Evolutionary conservation across 2,329 filamentous ascomycete species (phyloP).

Genomic region (Cryphonectria radicalis): DNA sequence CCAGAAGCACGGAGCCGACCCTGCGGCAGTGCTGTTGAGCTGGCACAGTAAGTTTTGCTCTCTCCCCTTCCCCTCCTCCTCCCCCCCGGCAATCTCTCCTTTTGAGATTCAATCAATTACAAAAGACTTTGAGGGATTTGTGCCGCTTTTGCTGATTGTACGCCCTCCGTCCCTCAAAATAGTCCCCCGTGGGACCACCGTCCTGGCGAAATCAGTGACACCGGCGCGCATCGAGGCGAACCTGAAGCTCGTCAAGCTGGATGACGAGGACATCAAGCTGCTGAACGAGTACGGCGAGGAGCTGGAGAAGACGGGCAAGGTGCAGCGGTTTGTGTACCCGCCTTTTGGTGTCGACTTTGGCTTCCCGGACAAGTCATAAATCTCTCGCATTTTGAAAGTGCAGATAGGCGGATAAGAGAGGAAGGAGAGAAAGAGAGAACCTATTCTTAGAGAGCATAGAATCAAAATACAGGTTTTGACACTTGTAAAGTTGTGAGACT

Average conservation of each 20-base stretch:
- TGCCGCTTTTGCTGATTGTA: neutral
- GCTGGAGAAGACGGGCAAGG: conserved; percentile 53
- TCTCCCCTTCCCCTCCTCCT: too few relatives aligned
- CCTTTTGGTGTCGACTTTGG: conserved; percentile 71
- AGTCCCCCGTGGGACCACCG: conserved; percentile 72
- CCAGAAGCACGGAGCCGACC: conserved; percentile 63
- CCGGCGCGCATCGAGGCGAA: conserved; percentile 72
- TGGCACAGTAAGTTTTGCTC: conserved; percentile 64
- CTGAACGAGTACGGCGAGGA: conserved; percentile 59
- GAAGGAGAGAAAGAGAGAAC: neutral
- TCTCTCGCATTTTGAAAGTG: neutral
- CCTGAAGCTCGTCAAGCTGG: conserved; percentile 67
- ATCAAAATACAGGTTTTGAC: neutral
- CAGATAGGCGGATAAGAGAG: neutral
- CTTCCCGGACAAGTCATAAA: conserved; percentile 67
- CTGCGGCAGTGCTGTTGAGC: conserved; percentile 69
- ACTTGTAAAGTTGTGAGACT: neutral
- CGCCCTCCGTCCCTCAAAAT: neutral
- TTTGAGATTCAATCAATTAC: neutral
- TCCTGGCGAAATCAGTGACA: conserved; percentile 75
- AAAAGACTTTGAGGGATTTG: neutral
- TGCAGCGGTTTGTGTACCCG: conserved; percentile 69
- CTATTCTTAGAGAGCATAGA: neutral
- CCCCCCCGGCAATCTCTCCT: too few relatives aligned
- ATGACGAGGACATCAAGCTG: conserved; percentile 63